These are phyloP conservation scores for Globisporangium nunn DNA, from an alignment of 352 stramenopile species.

Conservation along the genomic window DNA sequence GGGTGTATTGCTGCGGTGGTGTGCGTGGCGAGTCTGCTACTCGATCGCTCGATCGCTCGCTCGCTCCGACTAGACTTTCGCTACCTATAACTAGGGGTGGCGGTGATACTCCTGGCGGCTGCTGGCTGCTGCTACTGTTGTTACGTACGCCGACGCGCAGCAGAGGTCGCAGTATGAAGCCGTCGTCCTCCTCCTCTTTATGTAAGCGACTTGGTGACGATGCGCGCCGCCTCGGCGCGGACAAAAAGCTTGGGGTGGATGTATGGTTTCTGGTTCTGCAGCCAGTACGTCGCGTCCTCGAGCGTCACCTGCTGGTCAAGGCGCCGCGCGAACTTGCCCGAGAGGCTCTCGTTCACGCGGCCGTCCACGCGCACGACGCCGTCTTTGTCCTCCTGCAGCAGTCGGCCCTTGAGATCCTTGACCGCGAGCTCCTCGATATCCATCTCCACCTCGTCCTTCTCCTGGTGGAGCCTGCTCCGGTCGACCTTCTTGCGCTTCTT, in stretches of 20 bases:
- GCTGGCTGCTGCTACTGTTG: background rate
- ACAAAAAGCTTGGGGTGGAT: slow-evolving; percentile 80
- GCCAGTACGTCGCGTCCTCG: slow-evolving; percentile 76
- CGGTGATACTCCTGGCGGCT: no score
- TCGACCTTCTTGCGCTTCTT: slow-evolving; percentile 88
- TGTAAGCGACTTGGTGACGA: slow-evolving; percentile 73
- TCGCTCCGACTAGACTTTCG: background rate
- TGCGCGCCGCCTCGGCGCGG: slow-evolving; percentile 66
- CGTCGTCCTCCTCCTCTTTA: slow-evolving; percentile 12
- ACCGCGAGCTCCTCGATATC: slow-evolving; percentile 75
- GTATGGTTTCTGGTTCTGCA: slow-evolving; percentile 82
- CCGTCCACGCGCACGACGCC: slow-evolving; percentile 64
- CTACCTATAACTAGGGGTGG: background rate
- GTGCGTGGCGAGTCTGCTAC: no score
- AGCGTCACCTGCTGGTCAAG: slow-evolving; percentile 74
- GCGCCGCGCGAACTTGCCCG: slow-evolving; percentile 34
- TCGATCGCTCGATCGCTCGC: no score
- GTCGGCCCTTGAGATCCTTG: slow-evolving; percentile 77
- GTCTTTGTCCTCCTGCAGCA: slow-evolving; percentile 73
- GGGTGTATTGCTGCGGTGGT: background rate
- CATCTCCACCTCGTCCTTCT: slow-evolving; percentile 83
- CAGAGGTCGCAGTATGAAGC: no score
- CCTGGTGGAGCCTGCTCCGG: slow-evolving; percentile 62
- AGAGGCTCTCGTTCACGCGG: slow-evolving; percentile 80
- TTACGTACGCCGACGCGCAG: no score